These are phyloP conservation scores for Telopea speciosissima DNA, from an alignment of 177 flowering plant genomes.

Conservation along the genomic window DNA sequence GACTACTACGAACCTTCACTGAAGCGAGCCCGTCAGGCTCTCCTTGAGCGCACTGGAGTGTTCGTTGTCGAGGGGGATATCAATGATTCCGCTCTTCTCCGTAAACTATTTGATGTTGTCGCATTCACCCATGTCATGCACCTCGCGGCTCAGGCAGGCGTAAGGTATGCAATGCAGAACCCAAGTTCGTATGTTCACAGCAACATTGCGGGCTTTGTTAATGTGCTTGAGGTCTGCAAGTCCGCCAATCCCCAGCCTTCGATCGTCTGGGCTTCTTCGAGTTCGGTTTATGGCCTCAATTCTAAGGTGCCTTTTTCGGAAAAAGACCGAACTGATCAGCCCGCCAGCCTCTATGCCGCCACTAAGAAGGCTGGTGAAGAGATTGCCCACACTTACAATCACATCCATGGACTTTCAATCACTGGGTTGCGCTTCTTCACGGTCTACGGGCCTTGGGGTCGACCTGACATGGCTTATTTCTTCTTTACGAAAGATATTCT, in stretches of 20 bases:
- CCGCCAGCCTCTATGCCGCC: conserved; percentile 75
- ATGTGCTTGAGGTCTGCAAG: conserved; percentile 54
- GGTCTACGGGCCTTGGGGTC: conserved; percentile 70
- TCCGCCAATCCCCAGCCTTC: conserved; percentile 62
- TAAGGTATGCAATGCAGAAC: conserved; percentile 69
- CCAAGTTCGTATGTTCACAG: conserved; percentile 63
- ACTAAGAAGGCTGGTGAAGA: conserved; percentile 77
- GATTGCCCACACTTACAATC: conserved; percentile 63
- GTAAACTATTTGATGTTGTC: conserved; percentile 51
- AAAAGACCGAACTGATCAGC: conserved; percentile 59
- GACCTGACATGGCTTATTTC: conserved; percentile 76
- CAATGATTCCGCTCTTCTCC: conserved; percentile 43
- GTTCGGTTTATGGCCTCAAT: conserved; percentile 68
- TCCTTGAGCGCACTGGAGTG: conserved; percentile 43
- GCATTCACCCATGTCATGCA: conserved; percentile 69
- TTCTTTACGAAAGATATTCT: conserved; percentile 53
- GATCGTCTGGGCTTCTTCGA: conserved; percentile 68
- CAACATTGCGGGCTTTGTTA: conserved; percentile 62
- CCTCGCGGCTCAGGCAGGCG: conserved; percentile 80
- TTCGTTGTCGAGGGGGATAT: conserved; percentile 61
- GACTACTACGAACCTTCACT: conserved; percentile 45
- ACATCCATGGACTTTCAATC: conserved; percentile 55
- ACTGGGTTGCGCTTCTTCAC: conserved; percentile 67
- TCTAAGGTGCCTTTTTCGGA: conserved; percentile 66
- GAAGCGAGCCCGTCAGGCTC: conserved; percentile 38